Percentiles rank a stretch among this genome's conserved stretches.
Conservation (phyloP, 345 rosid genomes). For the Aethionema arabicum region DNA sequence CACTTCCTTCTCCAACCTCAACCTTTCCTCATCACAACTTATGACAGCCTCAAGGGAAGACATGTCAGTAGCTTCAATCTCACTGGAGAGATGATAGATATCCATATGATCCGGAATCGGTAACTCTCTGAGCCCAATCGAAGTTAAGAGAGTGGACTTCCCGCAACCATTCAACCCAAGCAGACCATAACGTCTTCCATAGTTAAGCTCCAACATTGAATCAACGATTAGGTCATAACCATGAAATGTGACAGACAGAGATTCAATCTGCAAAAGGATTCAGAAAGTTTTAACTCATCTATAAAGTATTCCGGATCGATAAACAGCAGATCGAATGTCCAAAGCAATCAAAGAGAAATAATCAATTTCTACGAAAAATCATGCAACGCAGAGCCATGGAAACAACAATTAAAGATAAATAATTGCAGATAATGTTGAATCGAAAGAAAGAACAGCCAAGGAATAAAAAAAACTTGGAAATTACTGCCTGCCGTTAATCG, state of each 20-base stretch:
- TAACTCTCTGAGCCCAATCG: conserved; percentile 82
- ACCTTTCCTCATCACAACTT: conserved; percentile 92
- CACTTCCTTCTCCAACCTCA: conserved; percentile 86
- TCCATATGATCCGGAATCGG: conserved; percentile 99
- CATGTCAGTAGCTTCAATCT: conserved; percentile 97
- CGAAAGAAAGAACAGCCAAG: not conserved
- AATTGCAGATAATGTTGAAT: conserved; percentile 3
- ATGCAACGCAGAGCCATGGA: not conserved
- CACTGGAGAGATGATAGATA: conserved; percentile 79
- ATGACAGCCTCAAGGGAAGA: conserved; percentile 85
- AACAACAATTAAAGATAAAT: not conserved
- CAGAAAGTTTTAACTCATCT: not conserved
- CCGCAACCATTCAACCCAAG: conserved; percentile 99
- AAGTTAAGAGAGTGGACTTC: conserved; percentile 85
- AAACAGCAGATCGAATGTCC: not conserved
- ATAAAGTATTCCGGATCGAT: not conserved
- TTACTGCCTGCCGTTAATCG: too few relatives aligned
- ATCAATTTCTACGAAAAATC: not conserved
- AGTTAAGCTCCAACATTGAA: conserved; percentile 90
- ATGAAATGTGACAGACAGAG: conserved; percentile 92
- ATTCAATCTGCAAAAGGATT: conserved; percentile 73
- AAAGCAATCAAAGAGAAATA: not conserved
- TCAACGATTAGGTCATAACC: conserved; percentile 97
- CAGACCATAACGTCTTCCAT: conserved; percentile 97
- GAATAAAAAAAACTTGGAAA: too few relatives aligned